Evolutionary conservation across 352 stramenopile species (phyloP).

Genomic region (Paralagenidium karlingii): DNA sequence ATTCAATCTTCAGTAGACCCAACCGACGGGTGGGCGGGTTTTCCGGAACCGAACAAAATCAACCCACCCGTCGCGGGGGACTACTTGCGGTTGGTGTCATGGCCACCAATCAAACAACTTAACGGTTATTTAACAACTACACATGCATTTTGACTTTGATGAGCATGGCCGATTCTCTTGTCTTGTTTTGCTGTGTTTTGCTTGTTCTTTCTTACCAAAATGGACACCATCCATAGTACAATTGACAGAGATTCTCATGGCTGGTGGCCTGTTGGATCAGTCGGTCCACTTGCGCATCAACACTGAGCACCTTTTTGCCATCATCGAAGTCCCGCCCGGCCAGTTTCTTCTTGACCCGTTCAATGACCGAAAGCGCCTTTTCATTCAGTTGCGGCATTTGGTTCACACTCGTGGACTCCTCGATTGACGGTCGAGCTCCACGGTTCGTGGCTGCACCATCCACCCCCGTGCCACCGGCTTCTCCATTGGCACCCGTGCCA

Average conservation of each 20-base stretch:
- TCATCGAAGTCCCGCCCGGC: conserved; percentile 96
- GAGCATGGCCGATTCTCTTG: too few relatives aligned
- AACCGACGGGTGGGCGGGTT: too few relatives aligned
- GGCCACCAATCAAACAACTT: too few relatives aligned
- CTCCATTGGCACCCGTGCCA: neutral
- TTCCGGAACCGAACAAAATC: too few relatives aligned
- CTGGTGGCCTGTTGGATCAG: conserved; percentile 98
- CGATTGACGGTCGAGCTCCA: too few relatives aligned
- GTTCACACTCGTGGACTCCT: conserved; percentile 35
- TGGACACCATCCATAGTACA: conserved; percentile 98
- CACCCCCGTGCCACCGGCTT: neutral
- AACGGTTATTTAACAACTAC: too few relatives aligned
- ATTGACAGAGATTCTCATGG: conserved; percentile 97
- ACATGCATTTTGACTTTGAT: too few relatives aligned
- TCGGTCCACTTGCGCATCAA: conserved; percentile 93
- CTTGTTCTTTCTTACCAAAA: conserved; percentile 76
- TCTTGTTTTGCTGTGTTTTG: too few relatives aligned
- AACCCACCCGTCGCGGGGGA: too few relatives aligned
- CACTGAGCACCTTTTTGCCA: conserved; percentile 58
- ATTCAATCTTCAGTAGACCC: too few relatives aligned
- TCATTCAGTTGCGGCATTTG: conserved; percentile 74
- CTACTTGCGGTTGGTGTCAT: too few relatives aligned
- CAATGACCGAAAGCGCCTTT: conserved; percentile 92
- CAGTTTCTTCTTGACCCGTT: conserved; percentile 99
- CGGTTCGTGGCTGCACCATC: too few relatives aligned